Evolutionary conservation across 345 rosid genomes (phyloP).

Genomic region (Gossypium turneri): DNA sequence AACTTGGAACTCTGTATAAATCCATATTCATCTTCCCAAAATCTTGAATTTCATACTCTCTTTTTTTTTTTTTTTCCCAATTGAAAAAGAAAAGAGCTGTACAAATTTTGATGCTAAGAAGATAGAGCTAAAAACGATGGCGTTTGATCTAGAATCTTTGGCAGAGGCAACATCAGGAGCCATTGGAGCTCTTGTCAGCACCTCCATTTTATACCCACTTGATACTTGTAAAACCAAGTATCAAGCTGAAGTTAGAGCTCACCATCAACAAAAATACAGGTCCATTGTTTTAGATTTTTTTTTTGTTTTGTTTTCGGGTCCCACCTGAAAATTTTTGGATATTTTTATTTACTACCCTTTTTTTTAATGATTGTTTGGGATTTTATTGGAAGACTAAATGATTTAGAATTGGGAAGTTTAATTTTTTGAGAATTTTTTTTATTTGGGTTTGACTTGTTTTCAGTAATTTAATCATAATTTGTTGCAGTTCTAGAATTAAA

Average conservation of each 20-base stretch:
- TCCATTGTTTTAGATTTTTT: conserved; percentile 9
- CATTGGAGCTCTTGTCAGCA: conserved; percentile 68
- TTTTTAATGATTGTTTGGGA: neutral
- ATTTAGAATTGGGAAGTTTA: neutral
- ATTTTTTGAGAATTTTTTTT: neutral
- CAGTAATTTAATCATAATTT: no score
- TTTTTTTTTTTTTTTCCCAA: neutral
- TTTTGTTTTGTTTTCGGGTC: neutral
- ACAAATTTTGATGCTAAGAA: neutral
- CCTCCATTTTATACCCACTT: conserved; percentile 75
- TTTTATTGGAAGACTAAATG: neutral
- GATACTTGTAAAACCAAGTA: conserved; percentile 84
- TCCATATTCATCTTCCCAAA: neutral
- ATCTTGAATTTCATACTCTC: neutral
- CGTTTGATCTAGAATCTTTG: conserved; percentile 56
- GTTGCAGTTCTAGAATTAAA: no score
- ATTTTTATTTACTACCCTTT: neutral
- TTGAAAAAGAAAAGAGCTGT: neutral
- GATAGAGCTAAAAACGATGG: conserved; percentile 27
- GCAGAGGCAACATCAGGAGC: conserved; percentile 85
- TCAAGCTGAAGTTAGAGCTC: conserved; percentile 71
- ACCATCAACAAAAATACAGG: conserved; percentile 67
- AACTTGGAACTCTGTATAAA: neutral
- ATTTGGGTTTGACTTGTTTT: no score
- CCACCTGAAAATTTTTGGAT: neutral